These are phyloP conservation scores for Trichosporon ovoides DNA, from an alignment of 1,284 basidiomycete genomes.

Conservation along the genomic window DNA sequence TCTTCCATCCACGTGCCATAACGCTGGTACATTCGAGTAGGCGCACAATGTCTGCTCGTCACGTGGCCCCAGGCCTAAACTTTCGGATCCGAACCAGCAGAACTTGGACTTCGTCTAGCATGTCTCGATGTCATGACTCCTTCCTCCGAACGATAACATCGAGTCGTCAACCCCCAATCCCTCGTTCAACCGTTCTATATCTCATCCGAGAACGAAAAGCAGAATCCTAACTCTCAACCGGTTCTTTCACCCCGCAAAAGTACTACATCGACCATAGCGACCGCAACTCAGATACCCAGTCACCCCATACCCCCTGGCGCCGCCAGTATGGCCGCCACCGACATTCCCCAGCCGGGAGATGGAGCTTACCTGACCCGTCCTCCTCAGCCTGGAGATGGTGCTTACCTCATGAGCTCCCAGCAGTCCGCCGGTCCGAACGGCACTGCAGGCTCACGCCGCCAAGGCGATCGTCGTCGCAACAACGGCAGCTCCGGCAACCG, in stretches of 20 bases:
- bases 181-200: not conserved
- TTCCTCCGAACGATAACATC: not conserved
- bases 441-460: not conserved
- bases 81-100: not conserved
- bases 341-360: constrained; percentile 18
- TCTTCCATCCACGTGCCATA: too few species aligned
- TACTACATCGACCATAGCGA: not conserved
- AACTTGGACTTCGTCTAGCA: constrained; percentile 1
- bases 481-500: not conserved
- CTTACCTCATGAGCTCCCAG: constrained; percentile 10
- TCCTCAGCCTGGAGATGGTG: constrained; percentile 21
- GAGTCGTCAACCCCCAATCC: constrained; percentile 4
- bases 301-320: constrained; percentile 1
- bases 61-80: not conserved
- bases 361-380: constrained; percentile 20
- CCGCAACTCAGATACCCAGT: constrained; percentile 2
- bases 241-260: not conserved
- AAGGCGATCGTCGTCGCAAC: not conserved
- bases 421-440: too few species aligned
- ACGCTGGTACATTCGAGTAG: not conserved
- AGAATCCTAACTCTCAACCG: not conserved
- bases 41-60: not conserved
- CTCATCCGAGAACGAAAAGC: too few species aligned
- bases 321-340: constrained; percentile 4
- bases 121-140: constrained; percentile 4